A percentile compares a stretch with the other conserved stretches of the same genome.
Evolutionary conservation across 2,329 filamentous ascomycete species (phyloP).

Genomic region (Arthroderma sp.): DNA sequence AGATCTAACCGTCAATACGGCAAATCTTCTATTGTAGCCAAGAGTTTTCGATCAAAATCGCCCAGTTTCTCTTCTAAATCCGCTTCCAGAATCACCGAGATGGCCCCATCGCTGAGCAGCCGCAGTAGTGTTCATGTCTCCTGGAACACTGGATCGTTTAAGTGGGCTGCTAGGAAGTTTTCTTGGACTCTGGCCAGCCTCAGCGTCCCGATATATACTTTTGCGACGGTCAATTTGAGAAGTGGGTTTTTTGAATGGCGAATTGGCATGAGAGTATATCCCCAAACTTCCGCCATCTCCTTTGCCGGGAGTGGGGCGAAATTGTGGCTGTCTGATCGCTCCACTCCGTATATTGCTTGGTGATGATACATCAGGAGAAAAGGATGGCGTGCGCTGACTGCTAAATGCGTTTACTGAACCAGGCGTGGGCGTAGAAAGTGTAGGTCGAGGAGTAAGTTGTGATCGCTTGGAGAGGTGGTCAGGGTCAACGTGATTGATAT

Average conservation of each 20-base stretch:
- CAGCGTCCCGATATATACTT: constrained; percentile 31
- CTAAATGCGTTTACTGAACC: constrained; percentile 18
- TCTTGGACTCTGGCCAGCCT: constrained; percentile 23
- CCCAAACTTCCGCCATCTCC: constrained; percentile 67
- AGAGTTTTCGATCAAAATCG: constrained; percentile 13
- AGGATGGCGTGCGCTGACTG: constrained; percentile 26
- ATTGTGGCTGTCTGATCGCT: constrained; percentile 43
- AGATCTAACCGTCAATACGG: too few relatives aligned
- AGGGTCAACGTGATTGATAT: constrained; percentile 58
- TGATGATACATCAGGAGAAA: constrained; percentile 31
- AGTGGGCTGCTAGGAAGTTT: constrained; percentile 29
- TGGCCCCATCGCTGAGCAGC: constrained; percentile 20
- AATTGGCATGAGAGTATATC: constrained; percentile 65
- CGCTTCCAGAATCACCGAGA: constrained; percentile 3
- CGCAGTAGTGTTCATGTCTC: constrained; percentile 20
- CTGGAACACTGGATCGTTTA: constrained; percentile 31
- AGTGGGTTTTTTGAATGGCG: constrained; percentile 69
- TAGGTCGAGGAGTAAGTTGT: constrained; percentile 31
- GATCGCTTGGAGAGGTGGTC: constrained; percentile 36
- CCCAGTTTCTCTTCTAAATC: constrained; percentile 18
- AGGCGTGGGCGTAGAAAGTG: constrained; percentile 13
- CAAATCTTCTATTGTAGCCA: too few relatives aligned
- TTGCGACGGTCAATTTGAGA: constrained; percentile 36
- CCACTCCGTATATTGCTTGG: constrained; percentile 21
- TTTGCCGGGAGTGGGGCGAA: constrained; percentile 30